Evolutionary conservation across 305 asterid species (phyloP), one percentile per base, ranked within the genome.

Genomic region (Coffea humblotiana): DNA sequence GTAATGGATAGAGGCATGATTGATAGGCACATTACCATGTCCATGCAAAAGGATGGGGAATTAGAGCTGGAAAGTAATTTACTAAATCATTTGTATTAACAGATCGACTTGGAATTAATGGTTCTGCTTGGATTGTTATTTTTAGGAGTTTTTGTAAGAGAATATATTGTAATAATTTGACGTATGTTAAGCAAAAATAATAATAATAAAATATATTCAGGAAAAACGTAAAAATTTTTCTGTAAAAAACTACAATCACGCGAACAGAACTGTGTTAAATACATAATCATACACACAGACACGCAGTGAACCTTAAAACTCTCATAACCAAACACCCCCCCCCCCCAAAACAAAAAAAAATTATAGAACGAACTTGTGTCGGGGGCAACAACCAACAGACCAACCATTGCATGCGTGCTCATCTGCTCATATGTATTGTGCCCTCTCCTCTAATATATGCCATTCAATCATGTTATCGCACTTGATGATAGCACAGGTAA

Each of bases 371-470:
- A 29, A 29, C 81, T 78, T 78, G 77, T 54, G 60, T 40, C 32
- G 68, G 51, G 65, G 83, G 79, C 83, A 65, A 56, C 66, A 56
- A 71, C 52, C 70, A 37, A 37, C 43, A 74, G 79, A 74, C 79
- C 74, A 66, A 80, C 3, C 7, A 56, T 75, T 45, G 77, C 80
- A 81, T 18, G 83, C 83, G 82, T 74, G 78, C 67, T 75, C 48
- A 48, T 58, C 4, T 25, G 23, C 29, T 75, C 78, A 37, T 75
- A 0, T 66, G 35, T 58, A 29, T 29, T 29, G 32, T 29, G 32
- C 72, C 74, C 52, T 52, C 75, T 79, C 81, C 32, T 79, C 43
- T 4, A 37, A 37, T 4, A 37, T 37, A 58, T 80, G 61, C 47
- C 70, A 74, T 61, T 72, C 65, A 76, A 75, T 83, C 78, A 83